Percentiles rank a stretch among this genome's conserved stretches.
These are phyloP conservation scores for Cardamine chenopodiifolia DNA, from an alignment of 345 rosid genomes.

Conservation along the genomic window DNA sequence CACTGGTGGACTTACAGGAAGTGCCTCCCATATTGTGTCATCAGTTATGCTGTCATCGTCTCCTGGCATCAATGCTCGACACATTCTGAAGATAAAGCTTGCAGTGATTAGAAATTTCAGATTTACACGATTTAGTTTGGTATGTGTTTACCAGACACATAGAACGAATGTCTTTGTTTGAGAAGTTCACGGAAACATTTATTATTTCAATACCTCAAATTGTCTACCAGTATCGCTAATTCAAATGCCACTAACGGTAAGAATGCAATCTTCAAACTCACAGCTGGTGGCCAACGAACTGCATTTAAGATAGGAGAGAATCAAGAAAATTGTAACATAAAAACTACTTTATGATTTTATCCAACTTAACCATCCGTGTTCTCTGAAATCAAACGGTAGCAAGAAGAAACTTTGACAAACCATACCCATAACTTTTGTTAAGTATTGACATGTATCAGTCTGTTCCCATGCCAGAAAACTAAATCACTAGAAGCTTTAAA, in stretches of 20 bases:
- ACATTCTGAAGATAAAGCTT: constrained; percentile 65
- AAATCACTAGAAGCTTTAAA: not conserved
- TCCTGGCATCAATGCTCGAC: constrained; percentile 93
- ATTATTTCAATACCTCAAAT: constrained; percentile 64
- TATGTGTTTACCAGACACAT: constrained; percentile 9
- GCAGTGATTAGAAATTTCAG: constrained; percentile 9
- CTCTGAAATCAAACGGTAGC: not conserved
- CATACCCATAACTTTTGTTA: not conserved
- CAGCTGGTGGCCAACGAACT: constrained; percentile 58
- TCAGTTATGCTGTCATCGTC: constrained; percentile 85
- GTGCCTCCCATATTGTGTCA: constrained; percentile 96
- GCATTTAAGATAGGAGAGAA: constrained; percentile 28
- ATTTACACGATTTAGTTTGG: constrained; percentile 7
- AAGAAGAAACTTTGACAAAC: constrained; percentile 8
- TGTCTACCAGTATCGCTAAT: constrained; percentile 74
- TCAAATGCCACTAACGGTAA: constrained; percentile 83
- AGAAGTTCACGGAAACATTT: not conserved
- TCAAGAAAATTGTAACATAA: constrained; percentile 12
- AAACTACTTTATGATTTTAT: constrained; percentile 9
- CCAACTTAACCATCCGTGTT: not conserved
- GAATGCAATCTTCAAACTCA: constrained; percentile 87
- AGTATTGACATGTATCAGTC: not conserved
- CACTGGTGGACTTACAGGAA: constrained; percentile 68
- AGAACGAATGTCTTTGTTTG: constrained; percentile 8
- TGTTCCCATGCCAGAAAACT: constrained; percentile 4